Conservation (phyloP, 306 rosid species). For the Comarum palustre region DNA sequence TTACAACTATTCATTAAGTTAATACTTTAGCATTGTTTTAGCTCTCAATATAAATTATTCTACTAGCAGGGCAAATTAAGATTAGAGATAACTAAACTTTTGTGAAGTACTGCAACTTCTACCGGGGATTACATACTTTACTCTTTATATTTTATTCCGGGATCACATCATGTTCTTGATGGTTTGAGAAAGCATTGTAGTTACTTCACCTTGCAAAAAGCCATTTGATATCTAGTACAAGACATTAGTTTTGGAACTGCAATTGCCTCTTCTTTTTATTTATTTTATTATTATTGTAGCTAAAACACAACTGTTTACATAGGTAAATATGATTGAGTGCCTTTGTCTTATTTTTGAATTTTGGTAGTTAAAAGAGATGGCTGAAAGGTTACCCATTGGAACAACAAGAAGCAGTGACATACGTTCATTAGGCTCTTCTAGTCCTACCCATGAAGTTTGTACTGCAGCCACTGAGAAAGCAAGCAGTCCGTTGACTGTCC, state of each 20-base stretch:
- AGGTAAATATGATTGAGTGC: background rate
- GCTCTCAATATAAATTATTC: background rate
- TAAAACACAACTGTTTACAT: background rate
- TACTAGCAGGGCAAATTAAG: background rate
- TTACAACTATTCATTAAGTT: background rate
- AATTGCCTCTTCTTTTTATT: background rate
- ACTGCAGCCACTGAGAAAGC: slow-evolving; percentile 47
- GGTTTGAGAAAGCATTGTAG: background rate
- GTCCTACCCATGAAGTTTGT: slow-evolving; percentile 43
- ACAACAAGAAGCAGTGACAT: slow-evolving; percentile 48
- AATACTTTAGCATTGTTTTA: background rate
- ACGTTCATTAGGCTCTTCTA: slow-evolving; percentile 46
- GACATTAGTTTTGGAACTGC: background rate
- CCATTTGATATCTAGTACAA: background rate
- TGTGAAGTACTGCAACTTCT: background rate
- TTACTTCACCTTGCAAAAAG: background rate
- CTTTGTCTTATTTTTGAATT: slow-evolving; percentile 13
- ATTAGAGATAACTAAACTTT: background rate
- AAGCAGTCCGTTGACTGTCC: slow-evolving; percentile 28
- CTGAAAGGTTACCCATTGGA: slow-evolving; percentile 83
- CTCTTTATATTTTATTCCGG: background rate
- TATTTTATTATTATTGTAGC: background rate
- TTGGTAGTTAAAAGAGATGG: slow-evolving; percentile 72
- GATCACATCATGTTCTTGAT: background rate
- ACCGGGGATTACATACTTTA: background rate